Evolutionary conservation across 2,329 filamentous ascomycete species (phyloP), one percentile per base, ranked within the genome.

Genomic region (Arachnomyces sp.): DNA sequence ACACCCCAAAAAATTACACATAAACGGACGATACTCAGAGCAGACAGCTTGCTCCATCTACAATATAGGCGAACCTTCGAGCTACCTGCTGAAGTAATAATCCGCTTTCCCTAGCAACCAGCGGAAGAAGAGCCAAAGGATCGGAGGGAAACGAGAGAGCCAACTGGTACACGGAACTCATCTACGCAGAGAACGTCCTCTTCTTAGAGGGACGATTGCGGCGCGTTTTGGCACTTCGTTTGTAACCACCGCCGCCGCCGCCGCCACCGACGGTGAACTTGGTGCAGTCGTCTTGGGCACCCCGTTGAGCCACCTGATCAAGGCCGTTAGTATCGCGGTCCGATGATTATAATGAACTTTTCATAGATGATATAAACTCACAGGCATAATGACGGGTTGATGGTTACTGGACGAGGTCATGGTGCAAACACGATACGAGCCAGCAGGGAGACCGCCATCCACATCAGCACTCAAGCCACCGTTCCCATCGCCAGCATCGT

Each of bases 311-410:
- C 36, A 75, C 47, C 50, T 52, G 36, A 12, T 9, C 28, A 7
- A 9, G 25, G 21, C 34, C 18, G 31, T 38, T 13, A 43, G 12
- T 30, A 25, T 21, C 17, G 32, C 30, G 34, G 32, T 31, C n/a
- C n/a, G n/a, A n/a, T 30, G 17, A 16, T 28, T 8, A n/a, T n/a
- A n/a, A n/a, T n/a, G 31, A 35, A 39, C 61, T 13, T 2, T 4
- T 8, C 9, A 6, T n/a, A 29, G 34, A 3, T 25, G 4, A 32
- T 5, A 17, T 33, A 21, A 17, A 49, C 50, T 41, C 44, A 52
- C 50, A 18, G 74, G 74, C 74, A 78, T 78, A 16, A 74, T 51
- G 2, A 77, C 74, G 11, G 73, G 73, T 55, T 77, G 74, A 57
- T 76, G 73, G 52, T 75, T 76, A 44, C 56, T 58, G 3, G 71